Evolutionary conservation across 225 moss, liverwort and hornwort species (phyloP).

Genomic region (Pleurozium schreberi): DNA sequence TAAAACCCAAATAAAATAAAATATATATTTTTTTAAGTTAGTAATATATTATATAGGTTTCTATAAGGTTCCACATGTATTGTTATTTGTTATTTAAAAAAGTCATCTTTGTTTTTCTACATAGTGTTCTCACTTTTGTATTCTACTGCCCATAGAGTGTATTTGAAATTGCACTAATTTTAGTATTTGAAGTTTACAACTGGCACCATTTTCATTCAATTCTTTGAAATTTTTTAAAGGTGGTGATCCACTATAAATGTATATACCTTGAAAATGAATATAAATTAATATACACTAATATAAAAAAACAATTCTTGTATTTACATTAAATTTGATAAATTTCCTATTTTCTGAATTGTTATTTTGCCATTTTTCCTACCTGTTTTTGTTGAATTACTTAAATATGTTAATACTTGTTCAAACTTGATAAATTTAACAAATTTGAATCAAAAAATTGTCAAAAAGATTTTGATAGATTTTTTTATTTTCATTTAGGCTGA

Average conservation of each 20-base stretch:
- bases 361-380: fast-evolving
- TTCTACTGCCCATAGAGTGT: fast-evolving
- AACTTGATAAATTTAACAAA: background rate
- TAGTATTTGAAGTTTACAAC: too few species aligned
- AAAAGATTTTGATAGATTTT: background rate
- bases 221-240: background rate
- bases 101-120: background rate
- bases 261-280: background rate
- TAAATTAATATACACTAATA: too few species aligned
- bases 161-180: background rate
- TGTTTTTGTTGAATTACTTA: background rate
- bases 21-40: background rate
- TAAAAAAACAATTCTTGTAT: too few species aligned
- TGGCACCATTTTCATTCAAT: background rate
- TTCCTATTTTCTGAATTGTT: fast-evolving
- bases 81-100: background rate
- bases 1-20: background rate
- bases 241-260: background rate
- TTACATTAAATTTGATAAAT: background rate
- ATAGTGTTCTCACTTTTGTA: background rate
- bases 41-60: too few species aligned
- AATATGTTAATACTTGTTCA: fast-evolving
- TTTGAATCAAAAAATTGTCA: background rate
- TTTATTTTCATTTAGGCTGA: background rate
- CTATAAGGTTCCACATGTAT: background rate